Evolutionary conservation across 169 alveolate species (phyloP), one percentile per base, ranked within the genome.

Genomic region (Plasmodium vivax): DNA sequence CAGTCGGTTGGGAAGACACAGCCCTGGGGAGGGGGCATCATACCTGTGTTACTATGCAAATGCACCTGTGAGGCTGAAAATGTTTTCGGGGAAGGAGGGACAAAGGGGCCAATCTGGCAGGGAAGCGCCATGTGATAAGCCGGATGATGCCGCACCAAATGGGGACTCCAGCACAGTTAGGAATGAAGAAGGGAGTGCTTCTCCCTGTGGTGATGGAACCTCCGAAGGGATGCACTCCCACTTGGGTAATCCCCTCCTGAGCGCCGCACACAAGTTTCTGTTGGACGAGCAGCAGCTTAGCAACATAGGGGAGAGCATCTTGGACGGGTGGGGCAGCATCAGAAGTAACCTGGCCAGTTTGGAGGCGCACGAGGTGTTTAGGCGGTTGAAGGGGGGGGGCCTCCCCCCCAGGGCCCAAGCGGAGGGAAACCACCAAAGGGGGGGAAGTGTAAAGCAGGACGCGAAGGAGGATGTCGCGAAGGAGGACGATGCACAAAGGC

Each of bases 1-100:
- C 14, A 90, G 45, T 23, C 54, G 71, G 14, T 56, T 77, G 23
- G 19, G 45, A 16, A 47, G 47, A 27, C n/a, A 8, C 58, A 2
- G 30, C 27, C 12, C 56, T 38, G 16, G 71, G 82, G 12, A 47
- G 58, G 12, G 12, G 58, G 58, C 58, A 10, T 47, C 58, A 1
- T 88, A 77, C 71, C 32, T 88, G 32, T 51, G 90, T 32, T 88
- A 47, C 47, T 88, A 88, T 88, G 43, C 62, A 54, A 79, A 88
- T 36, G 41, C 75, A 1, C 88, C 82, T 10, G 94, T 88, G 47
- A 43, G 27, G 83, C 7, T 16, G 41, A 62, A 62, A 62, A 62
- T 62, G 75, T n/a, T 23, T 23, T 62, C 38, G 14, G 14, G 75
- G 34, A 62, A n/a, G 75, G 34, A 62, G 12, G 5, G 34, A 1